Conservation (phyloP, 139 green algal species). For the Diplosphaera chodatii region DNA sequence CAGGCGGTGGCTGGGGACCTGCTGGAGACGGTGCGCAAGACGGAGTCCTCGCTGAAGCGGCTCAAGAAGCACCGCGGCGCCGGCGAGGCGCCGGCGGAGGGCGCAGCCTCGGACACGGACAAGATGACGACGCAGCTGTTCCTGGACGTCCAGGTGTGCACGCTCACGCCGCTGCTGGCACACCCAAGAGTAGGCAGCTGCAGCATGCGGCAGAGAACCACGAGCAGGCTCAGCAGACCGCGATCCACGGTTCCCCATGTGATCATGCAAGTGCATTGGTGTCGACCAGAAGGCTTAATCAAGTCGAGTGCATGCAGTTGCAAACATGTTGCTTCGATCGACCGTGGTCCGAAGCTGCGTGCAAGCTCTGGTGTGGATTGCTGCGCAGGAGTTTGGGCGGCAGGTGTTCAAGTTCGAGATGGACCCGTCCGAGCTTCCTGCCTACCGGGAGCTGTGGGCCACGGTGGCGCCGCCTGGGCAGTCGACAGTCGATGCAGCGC, state of each 20-base stretch:
- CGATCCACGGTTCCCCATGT: too few species aligned
- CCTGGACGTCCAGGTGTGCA: slow-evolving; percentile 68
- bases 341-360: background rate
- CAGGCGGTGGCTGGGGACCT: slow-evolving; percentile 63
- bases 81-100: slow-evolving; percentile 21
- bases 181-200: too few species aligned
- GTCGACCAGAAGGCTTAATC: too few species aligned
- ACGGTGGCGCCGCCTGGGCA: slow-evolving; percentile 5
- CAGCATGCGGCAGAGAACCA: too few species aligned
- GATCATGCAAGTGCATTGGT: too few species aligned
- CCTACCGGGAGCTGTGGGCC: slow-evolving; percentile 20
- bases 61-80: slow-evolving; percentile 63
- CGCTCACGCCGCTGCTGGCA: too few species aligned
- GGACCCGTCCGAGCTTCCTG: slow-evolving; percentile 14
- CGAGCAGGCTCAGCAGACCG: too few species aligned
- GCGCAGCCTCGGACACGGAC: slow-evolving; percentile 64
- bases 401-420: slow-evolving; percentile 37
- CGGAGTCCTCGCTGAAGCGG: slow-evolving; percentile 76
- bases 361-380: background rate
- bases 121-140: slow-evolving; percentile 85
- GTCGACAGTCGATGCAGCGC: background rate
- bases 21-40: slow-evolving; percentile 77
- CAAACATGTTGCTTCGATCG: too few species aligned
- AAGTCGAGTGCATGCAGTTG: too few species aligned
- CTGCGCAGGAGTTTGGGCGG: slow-evolving; percentile 50